A percentile compares a stretch with the other conserved stretches of the same genome.
These are phyloP conservation scores for Thraustotheca clavata DNA, from an alignment of 352 stramenopile species.

Conservation along the genomic window DNA sequence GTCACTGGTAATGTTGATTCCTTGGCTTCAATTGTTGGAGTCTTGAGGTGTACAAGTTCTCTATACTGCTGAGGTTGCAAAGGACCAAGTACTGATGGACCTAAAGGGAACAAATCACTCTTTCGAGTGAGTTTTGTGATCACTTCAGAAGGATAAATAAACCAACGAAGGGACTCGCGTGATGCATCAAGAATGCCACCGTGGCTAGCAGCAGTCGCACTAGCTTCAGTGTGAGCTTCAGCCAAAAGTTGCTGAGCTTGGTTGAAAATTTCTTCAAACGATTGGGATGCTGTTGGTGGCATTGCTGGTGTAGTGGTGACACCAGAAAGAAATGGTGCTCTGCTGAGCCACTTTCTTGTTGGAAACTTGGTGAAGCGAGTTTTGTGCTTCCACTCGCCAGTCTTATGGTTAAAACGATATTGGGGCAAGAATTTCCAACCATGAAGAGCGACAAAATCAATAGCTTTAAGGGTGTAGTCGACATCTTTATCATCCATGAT, in stretches of 20 bases:
- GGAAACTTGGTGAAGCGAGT: constrained; percentile 25
- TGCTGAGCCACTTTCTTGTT: constrained; percentile 19
- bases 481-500: constrained; percentile 20
- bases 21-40: constrained; percentile 3
- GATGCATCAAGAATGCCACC: constrained; percentile 41
- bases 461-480: constrained; percentile 78
- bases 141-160: constrained; percentile 59
- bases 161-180: constrained; percentile 57
- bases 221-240: constrained; percentile 22
- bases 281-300: constrained; percentile 16
- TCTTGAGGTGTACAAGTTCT: background rate
- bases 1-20: constrained; percentile 7
- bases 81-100: constrained; percentile 14
- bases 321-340: constrained; percentile 20
- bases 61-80: constrained; percentile 28
- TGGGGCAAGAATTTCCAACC: constrained; percentile 91
- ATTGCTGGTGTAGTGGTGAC: constrained; percentile 37
- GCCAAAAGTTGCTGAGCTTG: constrained; percentile 29
- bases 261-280: constrained; percentile 34
- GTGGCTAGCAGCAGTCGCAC: constrained; percentile 28
- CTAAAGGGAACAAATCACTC: background rate
- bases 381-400: constrained; percentile 88
- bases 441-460: constrained; percentile 90
- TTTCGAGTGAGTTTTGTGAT: constrained; percentile 18
- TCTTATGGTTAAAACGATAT: constrained; percentile 93